phyloP scores from a whole-genome alignment of 192 early-diverging fungal genomes.

The Thamnidium elegans region DNA sequence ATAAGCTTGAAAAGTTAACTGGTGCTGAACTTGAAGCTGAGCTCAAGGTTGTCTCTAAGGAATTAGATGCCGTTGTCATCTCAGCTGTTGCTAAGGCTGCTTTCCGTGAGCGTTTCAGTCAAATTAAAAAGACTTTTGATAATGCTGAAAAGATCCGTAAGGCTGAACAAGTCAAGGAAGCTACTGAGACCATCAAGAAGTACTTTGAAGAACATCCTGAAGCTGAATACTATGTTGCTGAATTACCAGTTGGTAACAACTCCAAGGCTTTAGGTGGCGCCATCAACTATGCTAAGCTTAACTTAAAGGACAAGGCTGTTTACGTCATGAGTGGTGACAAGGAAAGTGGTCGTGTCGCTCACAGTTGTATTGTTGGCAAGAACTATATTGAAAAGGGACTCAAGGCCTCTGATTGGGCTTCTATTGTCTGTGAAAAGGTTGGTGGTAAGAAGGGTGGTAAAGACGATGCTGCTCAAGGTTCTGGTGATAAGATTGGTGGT shows the following conservation, averaged over 20 bases:
- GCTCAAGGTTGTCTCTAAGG: constrained; percentile 76
- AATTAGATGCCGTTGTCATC: constrained; percentile 75
- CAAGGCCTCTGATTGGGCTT: constrained; percentile 91
- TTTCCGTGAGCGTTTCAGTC: constrained; percentile 68
- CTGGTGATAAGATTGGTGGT: constrained; percentile 63
- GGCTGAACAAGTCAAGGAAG: constrained; percentile 79
- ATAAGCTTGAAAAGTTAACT: constrained; percentile 52
- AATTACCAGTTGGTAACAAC: constrained; percentile 73
- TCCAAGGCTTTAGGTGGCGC: constrained; percentile 82
- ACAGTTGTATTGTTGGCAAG: constrained; percentile 84
- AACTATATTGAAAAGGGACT: constrained; percentile 71
- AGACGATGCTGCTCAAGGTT: constrained; percentile 90
- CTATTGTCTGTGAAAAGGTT: constrained; percentile 74
- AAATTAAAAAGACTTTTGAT: constrained; percentile 78
- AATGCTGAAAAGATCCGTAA: constrained; percentile 90
- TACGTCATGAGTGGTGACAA: constrained; percentile 79
- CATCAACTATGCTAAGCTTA: constrained; percentile 72
- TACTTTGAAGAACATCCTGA: constrained; percentile 68
- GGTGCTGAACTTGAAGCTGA: constrained; percentile 67
- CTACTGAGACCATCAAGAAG: constrained; percentile 71
- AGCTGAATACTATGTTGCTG: constrained; percentile 52
- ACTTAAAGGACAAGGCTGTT: constrained; percentile 79
- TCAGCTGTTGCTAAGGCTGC: constrained; percentile 76
- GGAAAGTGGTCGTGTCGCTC: constrained; percentile 64
- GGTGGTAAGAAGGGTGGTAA: constrained; percentile 96